phyloP scores from a whole-genome alignment of 176 grass and related monocot species.

The Raddia guianensis region DNA sequence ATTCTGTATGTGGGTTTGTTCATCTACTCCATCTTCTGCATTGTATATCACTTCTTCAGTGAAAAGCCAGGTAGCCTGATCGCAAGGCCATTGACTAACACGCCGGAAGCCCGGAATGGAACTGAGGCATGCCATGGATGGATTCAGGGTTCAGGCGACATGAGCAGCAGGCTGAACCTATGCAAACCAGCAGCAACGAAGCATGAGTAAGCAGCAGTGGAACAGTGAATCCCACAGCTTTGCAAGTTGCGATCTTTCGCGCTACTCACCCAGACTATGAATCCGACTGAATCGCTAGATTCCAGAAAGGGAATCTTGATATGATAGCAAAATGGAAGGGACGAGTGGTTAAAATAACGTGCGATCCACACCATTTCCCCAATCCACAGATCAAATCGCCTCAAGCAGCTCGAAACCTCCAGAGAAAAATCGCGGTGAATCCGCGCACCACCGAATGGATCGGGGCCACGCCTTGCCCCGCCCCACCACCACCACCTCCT shows the following conservation, averaged over 20 bases:
- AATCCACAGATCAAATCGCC: not conserved
- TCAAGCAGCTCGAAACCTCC: not conserved
- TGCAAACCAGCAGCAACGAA: not conserved
- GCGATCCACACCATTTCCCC: not conserved
- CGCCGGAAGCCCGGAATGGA: not conserved
- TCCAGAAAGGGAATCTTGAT: not conserved
- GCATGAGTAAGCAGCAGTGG: not conserved
- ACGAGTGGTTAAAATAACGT: not conserved
- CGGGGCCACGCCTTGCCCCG: not conserved
- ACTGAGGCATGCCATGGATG: not conserved
- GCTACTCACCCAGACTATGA: not conserved
- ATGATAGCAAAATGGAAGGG: too few relatives aligned
- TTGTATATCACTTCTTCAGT: not conserved
- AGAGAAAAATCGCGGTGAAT: not conserved
- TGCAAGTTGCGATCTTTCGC: not conserved
- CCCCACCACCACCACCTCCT: not conserved
- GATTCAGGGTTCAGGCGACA: not conserved
- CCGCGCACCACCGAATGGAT: not conserved
- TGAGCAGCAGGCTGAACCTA: not conserved
- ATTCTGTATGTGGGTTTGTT: not conserved
- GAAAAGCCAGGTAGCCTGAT: not conserved
- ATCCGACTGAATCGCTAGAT: not conserved
- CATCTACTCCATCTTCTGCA: not conserved
- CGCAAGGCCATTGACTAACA: not conserved
- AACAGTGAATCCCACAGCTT: not conserved